Evolutionary conservation across 805 yeast genomes (phyloP).

Genomic region (Citeromyces matritensis): DNA sequence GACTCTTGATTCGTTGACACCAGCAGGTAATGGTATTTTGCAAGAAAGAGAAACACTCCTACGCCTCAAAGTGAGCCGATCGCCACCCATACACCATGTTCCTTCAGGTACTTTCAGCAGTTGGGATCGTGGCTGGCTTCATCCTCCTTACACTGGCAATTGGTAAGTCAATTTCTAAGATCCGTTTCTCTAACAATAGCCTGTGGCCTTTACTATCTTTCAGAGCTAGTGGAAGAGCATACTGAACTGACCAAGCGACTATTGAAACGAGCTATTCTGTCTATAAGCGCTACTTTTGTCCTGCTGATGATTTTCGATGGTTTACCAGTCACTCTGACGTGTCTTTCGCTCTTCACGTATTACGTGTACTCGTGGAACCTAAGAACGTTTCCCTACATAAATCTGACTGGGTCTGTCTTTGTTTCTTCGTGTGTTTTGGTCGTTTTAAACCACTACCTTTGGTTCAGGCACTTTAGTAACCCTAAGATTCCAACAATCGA

Average conservation of each 20-base stretch:
- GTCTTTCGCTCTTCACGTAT: conserved; percentile 61
- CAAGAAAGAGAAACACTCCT: too few species aligned
- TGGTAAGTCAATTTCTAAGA: conserved; percentile 7
- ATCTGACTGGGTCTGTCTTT: conserved; percentile 57
- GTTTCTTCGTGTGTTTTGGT: conserved; percentile 60
- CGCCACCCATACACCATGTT: conserved; percentile 27
- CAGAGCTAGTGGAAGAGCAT: conserved; percentile 90
- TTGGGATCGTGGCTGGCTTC: conserved; percentile 50
- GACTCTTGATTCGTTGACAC: too few species aligned
- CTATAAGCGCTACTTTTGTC: conserved; percentile 36
- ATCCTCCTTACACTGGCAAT: conserved; percentile 37
- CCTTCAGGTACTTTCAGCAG: conserved; percentile 38
- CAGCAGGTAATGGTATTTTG: too few species aligned
- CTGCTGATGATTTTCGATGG: conserved; percentile 60
- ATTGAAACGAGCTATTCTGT: conserved; percentile 45
- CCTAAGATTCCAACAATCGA: conserved; percentile 50
- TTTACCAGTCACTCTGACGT: conserved; percentile 39
- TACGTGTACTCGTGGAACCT: conserved; percentile 65
- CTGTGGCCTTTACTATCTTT: conserved; percentile 79
- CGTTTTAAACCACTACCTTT: conserved; percentile 64
- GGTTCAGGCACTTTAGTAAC: conserved; percentile 77
- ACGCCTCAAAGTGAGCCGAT: too few species aligned
- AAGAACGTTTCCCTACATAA: conserved; percentile 70
- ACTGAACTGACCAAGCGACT: conserved; percentile 70
- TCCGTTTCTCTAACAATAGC: conserved; percentile 21